Evolutionary conservation across 1,284 basidiomycete species (phyloP), one percentile per base, ranked within the genome.

Genomic region (Rhodotorula sp.): DNA sequence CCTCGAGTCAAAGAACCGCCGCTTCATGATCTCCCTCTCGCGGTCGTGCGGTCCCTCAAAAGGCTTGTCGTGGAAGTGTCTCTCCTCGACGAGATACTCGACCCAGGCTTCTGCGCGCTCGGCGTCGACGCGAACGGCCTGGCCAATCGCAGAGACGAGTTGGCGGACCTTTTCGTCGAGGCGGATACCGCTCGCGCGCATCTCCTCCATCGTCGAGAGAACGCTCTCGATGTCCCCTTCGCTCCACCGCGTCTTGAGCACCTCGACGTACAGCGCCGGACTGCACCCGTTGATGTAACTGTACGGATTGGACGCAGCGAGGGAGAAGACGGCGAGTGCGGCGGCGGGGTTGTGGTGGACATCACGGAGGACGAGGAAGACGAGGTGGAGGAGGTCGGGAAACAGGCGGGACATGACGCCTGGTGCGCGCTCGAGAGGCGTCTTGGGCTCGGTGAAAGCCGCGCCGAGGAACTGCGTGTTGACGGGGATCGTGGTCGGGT

Each of bases 311-410:
- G 66, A 59, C 5, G 61, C 60, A n/a, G 71, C 73, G 62, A 73
- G 68, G n/a, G 36, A 22, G 52, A 74, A 74, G 48, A 73, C 48
- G 39, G 56, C 34, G 20, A 74, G 64, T 32, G 73, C 73, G n/a
- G 59, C 5, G 32, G 47, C 32, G 4, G 73, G 73, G 17, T 66
- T 36, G 15, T 22, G 32, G 60, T 69, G 54, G 8, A 59, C 58
- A 59, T 74, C 73, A 52, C 73, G 71, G 22, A 74, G 62, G 59
- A 58, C 30, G 52, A 61, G 55, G 64, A 74, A 74, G 34, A 69
- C 49, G 61, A 60, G 47, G 30, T 63, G 53, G 22, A 74, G 58
- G 36, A 74, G 64, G 54, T 66, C 57, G 49, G 73, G 65, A 49
- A 64, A 74, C 52, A 74, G 52, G 56, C 61, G 67, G 15, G 73